Percentiles rank a stretch among this genome's conserved stretches.
Conservation (phyloP, 306 rosid species). For the Comarum palustre region DNA sequence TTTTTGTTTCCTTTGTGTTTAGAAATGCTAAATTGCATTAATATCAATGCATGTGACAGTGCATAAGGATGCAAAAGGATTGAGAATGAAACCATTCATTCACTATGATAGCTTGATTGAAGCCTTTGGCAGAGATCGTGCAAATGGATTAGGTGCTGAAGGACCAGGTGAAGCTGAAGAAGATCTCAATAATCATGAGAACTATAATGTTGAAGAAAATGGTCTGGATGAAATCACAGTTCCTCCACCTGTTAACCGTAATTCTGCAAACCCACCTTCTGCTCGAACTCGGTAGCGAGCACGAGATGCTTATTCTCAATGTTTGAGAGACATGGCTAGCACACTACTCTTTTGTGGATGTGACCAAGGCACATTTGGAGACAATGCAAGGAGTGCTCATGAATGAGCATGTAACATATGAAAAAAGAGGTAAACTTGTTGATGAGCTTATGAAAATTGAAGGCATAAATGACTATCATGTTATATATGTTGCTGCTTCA, state of each 20-base stretch:
- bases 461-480: neutral
- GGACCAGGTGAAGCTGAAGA: neutral
- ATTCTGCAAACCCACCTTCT: neutral
- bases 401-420: neutral
- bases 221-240: neutral
- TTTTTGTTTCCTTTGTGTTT: no score
- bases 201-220: neutral
- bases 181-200: neutral
- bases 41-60: no score
- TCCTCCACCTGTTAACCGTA: neutral
- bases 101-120: no score
- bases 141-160: no score
- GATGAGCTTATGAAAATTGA: neutral
- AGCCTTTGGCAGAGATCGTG: no score
- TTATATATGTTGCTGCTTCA: neutral
- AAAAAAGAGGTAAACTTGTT: neutral
- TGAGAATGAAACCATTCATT: no score
- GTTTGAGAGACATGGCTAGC: no score
- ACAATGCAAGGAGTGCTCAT: neutral
- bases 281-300: neutral
- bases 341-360: neutral
- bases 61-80: no score
- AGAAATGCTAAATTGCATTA: no score
- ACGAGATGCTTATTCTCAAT: neutral
- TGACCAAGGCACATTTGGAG: conserved; percentile 7